Base-by-base conservation (phyloP, 495 filamentous ascomycete species). In the Penicillium dipodomyicola region DNA sequence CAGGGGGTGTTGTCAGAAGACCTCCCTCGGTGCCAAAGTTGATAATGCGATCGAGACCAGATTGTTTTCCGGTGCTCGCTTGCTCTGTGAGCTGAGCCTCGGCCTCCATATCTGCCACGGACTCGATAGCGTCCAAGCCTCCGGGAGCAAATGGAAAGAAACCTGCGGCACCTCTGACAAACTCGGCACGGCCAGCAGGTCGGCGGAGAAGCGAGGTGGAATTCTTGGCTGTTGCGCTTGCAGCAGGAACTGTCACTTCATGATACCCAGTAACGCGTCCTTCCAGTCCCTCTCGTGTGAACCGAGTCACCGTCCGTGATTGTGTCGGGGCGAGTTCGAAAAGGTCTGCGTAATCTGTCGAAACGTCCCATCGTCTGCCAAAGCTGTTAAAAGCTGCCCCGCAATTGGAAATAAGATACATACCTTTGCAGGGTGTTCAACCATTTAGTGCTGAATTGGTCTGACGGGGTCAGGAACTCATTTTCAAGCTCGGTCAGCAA, bases 101-200 rank as follows among this genome's bases (percentile, higher is more conserved):
- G 33, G 88, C 85, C 63, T 95, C 92, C 41, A 88, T 66, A 3
- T 83, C 87, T 46, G 89, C 89, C 15, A 90, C 79, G 11, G 90
- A 87, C 65, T 92, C 86, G n/a, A 96, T 84, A 5, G 85, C 85
- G 51, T 97, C 94, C 33, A 97, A 68, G 5, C 94, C 94, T 44
- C 95, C 94, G 1, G 95, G 95, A 1, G 91, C 87, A 65, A 98
- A 98, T 4, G 94, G 94, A 58, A 96, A 94, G 75, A 96, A 97
- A 0, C 94, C 95, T 20, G 92, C 90, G 19, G 88, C 92, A 15
- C 94, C 94, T n/a, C 94, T 82, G 20, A 98, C 92, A 69, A 97
- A 96, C 49, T 97, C 92, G 37, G 90, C 91, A 60, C 89, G 83
- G 55, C 83, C 84, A 39, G 92, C 94, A 25, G 93, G 93, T 63